Base-by-base conservation (phyloP, 2,329 filamentous ascomycete species). In the Colletotrichum sp. region DNA sequence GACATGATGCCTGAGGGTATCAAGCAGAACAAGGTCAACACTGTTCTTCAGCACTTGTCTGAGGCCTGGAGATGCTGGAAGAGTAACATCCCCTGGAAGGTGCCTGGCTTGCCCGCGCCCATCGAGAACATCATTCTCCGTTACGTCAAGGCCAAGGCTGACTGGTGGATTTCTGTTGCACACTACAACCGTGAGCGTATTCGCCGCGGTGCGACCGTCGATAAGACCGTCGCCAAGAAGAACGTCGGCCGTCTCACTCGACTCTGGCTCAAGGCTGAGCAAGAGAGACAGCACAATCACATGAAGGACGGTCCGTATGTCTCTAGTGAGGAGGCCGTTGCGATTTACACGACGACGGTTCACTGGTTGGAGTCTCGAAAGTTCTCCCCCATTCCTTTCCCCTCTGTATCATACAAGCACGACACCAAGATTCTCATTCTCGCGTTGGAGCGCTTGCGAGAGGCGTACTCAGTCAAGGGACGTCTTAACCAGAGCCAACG, bases 1-100 rank as follows among this genome's bases (percentile, higher is more conserved):
- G 97, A 99, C 82, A 99, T 99, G 97, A 99, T 99, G 97, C 97
- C 97, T 0, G 97, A 99, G 84, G 97, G 97, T 79, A 98, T 99
- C 87, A 98, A 98, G 85, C 97, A 99, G 84, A 99, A 97, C 88
- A 99, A 99, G 87, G 96, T 99, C 85, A 98, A 99, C 85, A 98
- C 96, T 2, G 96, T 99, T 60, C 88, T 99, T 70, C 97, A 98
- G 82, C 97, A 99, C 89, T 87, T 99, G 56, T 98, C 96, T 0
- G 97, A 99, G 87, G 97, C 97, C 16, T 99, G 97, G 97, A 92
- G 97, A 87, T 99, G 97, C 88, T 99, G 97, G 97, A 99, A 99
- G 93, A 98, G 96, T 86, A 99, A 99, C 82, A 99, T 99, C 79
- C 97, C 97, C 1, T 99, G 97, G 97, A 99, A 99, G 88, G 97